Base-by-base conservation (phyloP, 139 green algal genomes). In the Zygnema cylindricum region DNA sequence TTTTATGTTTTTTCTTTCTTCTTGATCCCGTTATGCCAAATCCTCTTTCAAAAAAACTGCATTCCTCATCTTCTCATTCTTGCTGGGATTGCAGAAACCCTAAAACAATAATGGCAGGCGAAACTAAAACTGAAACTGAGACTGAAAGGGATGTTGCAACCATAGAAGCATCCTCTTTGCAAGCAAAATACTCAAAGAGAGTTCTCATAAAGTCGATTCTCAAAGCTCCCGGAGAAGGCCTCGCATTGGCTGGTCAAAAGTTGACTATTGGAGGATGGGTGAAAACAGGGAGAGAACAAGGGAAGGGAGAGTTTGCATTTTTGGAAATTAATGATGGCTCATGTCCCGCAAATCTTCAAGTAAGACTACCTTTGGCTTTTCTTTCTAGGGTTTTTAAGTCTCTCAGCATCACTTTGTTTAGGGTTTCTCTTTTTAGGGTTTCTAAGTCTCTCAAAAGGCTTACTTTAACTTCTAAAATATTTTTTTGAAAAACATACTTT, bases 301-400 rank as follows among this genome's bases (percentile, higher is more conserved):
- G 97, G 11, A 96, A 94, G 38, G 97, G 97, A 32, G 93, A 95
- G 1, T 98, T 98, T 92, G 95, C 94, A 25, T 99, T 99, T 88
- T 85, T 99, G n/a, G 96, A 99, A 83, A 85, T 99, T 90, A 99
- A 98, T 90, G 98, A 99, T 91, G 98, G 98, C 89, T 96, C 93
- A 77, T 94, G 90, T 76, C 96, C 98, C 76, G 90, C 94, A 40
- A 98, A 95, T 91, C 88, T 99, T 36, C 97, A 99, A 95, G 88
- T 92, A 39, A 32, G 11, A n/a, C n/a, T n/a, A n/a, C n/a, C n/a
- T n/a, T n/a, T n/a, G n/a, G n/a, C n/a, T n/a, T n/a, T n/a, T n/a
- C n/a, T n/a, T n/a, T n/a, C n/a, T n/a, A n/a, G n/a, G n/a, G n/a
- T n/a, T n/a, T n/a, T n/a, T n/a, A n/a, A n/a, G n/a, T n/a, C n/a